Evolutionary conservation across 1,284 basidiomycete genomes (phyloP).

Genomic region (Bondarzewia mesenterica): DNA sequence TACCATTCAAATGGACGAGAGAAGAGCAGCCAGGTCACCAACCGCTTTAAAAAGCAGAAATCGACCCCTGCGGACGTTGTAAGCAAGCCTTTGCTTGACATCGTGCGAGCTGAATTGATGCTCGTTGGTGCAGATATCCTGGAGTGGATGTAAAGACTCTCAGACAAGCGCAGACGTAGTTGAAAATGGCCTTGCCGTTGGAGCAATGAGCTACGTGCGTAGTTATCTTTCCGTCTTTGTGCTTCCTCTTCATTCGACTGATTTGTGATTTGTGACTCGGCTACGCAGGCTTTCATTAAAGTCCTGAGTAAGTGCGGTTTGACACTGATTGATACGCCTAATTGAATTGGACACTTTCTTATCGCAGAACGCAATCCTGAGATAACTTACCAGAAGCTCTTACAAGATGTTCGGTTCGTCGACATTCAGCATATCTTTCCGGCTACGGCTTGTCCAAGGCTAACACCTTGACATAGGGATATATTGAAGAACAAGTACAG

Average conservation of each 20-base stretch:
- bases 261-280: not conserved
- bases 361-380: slow-evolving; percentile 49
- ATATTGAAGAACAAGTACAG: slow-evolving; percentile 58
- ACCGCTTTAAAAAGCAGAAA: slow-evolving; percentile 23
- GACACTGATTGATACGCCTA: not conserved
- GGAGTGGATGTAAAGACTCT: slow-evolving; percentile 88
- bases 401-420: slow-evolving; percentile 66
- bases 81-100: too few relatives aligned
- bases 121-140: slow-evolving; percentile 51
- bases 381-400: slow-evolving; percentile 69
- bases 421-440: slow-evolving; percentile 7
- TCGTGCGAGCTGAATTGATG: too few relatives aligned
- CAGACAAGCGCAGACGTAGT: slow-evolving; percentile 90
- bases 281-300: slow-evolving; percentile 57
- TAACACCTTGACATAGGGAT: slow-evolving; percentile 22
- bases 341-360: too few relatives aligned
- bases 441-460: not conserved
- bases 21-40: slow-evolving; percentile 40
- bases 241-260: not conserved
- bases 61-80: slow-evolving; percentile 45
- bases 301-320: slow-evolving; percentile 35
- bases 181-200: slow-evolving; percentile 77
- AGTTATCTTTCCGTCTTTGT: not conserved
- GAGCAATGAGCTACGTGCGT: slow-evolving; percentile 78
- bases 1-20: slow-evolving; percentile 53